Evolutionary conservation across 352 stramenopile genomes (phyloP).

Genomic region (Pythium apleroticum): DNA sequence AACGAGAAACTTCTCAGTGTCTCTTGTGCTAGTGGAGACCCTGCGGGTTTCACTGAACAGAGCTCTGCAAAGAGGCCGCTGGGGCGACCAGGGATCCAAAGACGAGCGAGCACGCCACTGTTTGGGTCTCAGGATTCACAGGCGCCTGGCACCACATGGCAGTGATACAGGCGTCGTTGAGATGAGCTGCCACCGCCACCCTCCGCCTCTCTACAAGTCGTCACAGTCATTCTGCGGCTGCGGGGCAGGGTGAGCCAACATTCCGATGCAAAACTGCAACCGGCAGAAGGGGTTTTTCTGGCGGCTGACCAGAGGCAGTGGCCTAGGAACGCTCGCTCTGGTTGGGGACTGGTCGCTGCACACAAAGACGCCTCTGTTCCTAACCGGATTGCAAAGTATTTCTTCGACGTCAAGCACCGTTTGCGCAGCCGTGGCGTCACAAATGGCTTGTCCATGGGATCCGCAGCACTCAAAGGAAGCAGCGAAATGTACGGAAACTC

Average conservation of each 20-base stretch:
- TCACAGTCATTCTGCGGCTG: neutral
- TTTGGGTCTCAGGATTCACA: conserved; percentile 1
- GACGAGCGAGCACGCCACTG: neutral
- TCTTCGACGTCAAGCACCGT: neutral
- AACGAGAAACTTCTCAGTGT: too few species aligned
- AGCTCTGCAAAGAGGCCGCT: too few species aligned
- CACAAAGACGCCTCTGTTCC: too few species aligned
- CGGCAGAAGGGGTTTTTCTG: neutral
- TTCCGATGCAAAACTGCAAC: neutral
- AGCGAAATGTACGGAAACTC: neutral
- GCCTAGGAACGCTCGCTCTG: neutral
- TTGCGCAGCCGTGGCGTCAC: neutral
- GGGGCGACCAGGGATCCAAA: too few species aligned
- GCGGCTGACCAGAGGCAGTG: neutral
- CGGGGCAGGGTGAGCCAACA: neutral
- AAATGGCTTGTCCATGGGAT: neutral
- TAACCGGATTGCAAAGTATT: too few species aligned
- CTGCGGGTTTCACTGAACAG: too few species aligned
- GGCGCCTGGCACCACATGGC: too few species aligned
- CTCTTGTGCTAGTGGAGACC: too few species aligned
- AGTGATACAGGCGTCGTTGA: neutral
- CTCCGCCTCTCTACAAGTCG: neutral
- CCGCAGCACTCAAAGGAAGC: neutral
- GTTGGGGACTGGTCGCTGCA: neutral
- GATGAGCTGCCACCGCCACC: neutral